These are phyloP conservation scores for Cutaneotrichosporon cutaneum DNA, from an alignment of 1,284 basidiomycete genomes.

Conservation along the genomic window DNA sequence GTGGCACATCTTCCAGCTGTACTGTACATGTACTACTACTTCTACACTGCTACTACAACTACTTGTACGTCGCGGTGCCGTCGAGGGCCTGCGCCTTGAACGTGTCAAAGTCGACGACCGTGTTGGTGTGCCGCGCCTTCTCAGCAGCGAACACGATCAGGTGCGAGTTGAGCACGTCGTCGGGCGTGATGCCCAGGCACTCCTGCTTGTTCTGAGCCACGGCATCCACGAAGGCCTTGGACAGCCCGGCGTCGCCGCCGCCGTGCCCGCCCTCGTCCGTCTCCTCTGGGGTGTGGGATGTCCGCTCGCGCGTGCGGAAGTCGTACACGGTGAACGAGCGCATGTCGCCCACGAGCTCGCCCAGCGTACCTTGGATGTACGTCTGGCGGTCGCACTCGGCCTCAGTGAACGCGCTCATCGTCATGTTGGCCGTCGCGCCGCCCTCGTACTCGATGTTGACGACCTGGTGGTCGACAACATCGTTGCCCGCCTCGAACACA, in stretches of 20 bases:
- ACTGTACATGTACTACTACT: not conserved
- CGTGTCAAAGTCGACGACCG: constrained; percentile 60
- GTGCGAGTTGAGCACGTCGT: constrained; percentile 71
- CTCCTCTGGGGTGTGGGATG: constrained; percentile 57
- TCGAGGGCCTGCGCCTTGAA: constrained; percentile 34
- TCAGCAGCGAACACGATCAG: constrained; percentile 82
- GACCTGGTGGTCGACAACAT: constrained; percentile 78
- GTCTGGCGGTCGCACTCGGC: constrained; percentile 72
- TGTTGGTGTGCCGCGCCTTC: constrained; percentile 65
- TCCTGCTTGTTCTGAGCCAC: constrained; percentile 61
- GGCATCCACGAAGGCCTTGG: constrained; percentile 68
- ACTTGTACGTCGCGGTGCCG: constrained; percentile 11
- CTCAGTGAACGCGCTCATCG: constrained; percentile 60
- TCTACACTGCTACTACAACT: not conserved
- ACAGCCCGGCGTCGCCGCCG: constrained; percentile 73
- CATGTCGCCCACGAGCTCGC: constrained; percentile 82
- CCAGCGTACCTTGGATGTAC: constrained; percentile 73
- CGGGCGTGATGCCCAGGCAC: constrained; percentile 62
- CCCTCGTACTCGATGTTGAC: constrained; percentile 78
- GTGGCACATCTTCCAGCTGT: not conserved
- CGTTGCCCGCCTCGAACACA: constrained; percentile 76
- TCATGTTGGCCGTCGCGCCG: constrained; percentile 73
- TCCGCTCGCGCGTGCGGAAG: constrained; percentile 62
- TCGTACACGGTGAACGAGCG: constrained; percentile 67
- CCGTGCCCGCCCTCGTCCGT: constrained; percentile 69